These are phyloP conservation scores for Rhynchospora pubera DNA, from an alignment of 176 grass and related monocot species.

Conservation along the genomic window DNA sequence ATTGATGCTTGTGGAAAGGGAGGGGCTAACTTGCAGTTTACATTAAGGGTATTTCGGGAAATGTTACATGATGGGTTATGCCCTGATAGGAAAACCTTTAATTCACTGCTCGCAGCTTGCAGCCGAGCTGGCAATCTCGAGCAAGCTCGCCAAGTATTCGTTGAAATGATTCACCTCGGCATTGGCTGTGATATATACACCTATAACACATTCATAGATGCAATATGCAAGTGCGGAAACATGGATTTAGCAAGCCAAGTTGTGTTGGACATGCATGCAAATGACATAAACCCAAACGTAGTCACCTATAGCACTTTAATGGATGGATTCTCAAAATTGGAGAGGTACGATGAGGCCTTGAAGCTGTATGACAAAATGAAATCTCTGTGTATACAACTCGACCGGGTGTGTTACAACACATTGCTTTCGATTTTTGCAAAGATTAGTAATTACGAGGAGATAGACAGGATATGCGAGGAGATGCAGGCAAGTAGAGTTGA, in stretches of 20 bases:
- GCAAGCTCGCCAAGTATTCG: slow-evolving; percentile 64
- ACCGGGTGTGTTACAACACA: slow-evolving; percentile 94
- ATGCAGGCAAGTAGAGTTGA: slow-evolving; percentile 72
- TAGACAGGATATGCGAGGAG: slow-evolving; percentile 71
- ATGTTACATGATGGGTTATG: slow-evolving; percentile 73
- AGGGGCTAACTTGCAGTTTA: slow-evolving; percentile 66
- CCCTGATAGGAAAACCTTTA: slow-evolving; percentile 92
- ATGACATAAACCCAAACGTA: slow-evolving; percentile 71
- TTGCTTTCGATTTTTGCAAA: slow-evolving; percentile 85
- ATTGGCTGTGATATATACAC: slow-evolving; percentile 93
- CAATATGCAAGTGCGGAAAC: slow-evolving; percentile 94
- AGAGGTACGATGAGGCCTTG: slow-evolving; percentile 83
- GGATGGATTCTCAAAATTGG: slow-evolving; percentile 88
- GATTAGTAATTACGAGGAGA: slow-evolving; percentile 73
- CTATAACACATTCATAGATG: slow-evolving; percentile 97
- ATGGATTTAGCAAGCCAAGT: slow-evolving; percentile 81
- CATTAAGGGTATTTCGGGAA: slow-evolving; percentile 76
- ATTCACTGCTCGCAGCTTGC: slow-evolving; percentile 89
- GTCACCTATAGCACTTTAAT: slow-evolving; percentile 98
- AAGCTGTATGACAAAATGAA: slow-evolving; percentile 79
- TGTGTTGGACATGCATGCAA: slow-evolving; percentile 63
- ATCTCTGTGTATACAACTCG: slow-evolving; percentile 60
- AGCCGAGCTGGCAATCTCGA: slow-evolving; percentile 79
- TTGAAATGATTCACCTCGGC: slow-evolving; percentile 94
- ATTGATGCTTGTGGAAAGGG: slow-evolving; percentile 94